Base-by-base conservation (phyloP, 225 moss, liverwort and hornwort genomes). In the Takakia lepidozioides region DNA sequence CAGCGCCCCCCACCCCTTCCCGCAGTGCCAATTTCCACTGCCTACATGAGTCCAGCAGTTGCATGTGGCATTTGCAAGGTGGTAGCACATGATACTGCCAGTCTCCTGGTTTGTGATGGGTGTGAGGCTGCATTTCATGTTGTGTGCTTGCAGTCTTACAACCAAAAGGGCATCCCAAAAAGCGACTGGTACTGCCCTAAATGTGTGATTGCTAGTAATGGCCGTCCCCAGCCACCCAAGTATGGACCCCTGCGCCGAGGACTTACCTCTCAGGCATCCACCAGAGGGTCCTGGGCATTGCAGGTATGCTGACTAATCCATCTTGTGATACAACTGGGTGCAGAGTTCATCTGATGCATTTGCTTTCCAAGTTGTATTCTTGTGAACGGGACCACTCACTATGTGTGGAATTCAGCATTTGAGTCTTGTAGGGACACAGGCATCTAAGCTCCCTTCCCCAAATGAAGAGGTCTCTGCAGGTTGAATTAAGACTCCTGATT, bases 111-210 rank as follows among this genome's bases (percentile, higher is more conserved):
- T 18, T 95, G 90, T 68, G 95, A 95, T 59, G 74, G 84, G 36
- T 90, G 95, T 57, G 95, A 95, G 49, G 51, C 72, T 46, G 62
- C 70, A 29, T 84, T 73, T 47, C 95, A 90, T 60, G 57, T 90
- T 26, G 72, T 76, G 2, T 95, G 95, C 43, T 48, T 95, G 21
- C 86, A 87, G 60, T 23, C 84, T 42, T 66, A 48, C 15, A 55
- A 51, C 10, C 49, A 59, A n/a, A 69, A 67, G 4, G 72, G 43
- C 16, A 63, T 74, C 51, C 67, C 74, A 3, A 84, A 86, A 47
- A 68, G 71, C 56, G 95, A 95, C 19, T 90, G 95, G 95, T 77
- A 87, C 35, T 95, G 95, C 28, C 60, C 66, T 0, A 73, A 71
- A 46, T 95, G 95, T 55, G 42, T 70, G 39, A 78, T 58, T 38